phyloP scores from a whole-genome alignment of 345 rosid genomes.

The Zanthoxylum bungeanum region DNA sequence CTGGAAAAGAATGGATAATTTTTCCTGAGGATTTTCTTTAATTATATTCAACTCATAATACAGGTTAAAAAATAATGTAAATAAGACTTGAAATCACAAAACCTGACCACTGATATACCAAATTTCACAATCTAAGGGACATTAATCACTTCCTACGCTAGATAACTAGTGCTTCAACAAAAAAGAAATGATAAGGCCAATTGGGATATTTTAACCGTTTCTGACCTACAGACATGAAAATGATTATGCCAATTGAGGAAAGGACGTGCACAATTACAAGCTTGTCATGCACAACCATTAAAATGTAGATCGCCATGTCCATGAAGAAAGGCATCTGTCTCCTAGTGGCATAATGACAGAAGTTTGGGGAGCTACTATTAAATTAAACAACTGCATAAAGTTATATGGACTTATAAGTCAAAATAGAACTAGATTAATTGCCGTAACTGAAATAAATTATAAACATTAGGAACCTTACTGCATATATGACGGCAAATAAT shows the following conservation, averaged over 20 bases:
- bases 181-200: background rate
- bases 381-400: background rate
- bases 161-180: background rate
- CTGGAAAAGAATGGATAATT: conserved; percentile 31
- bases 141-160: background rate
- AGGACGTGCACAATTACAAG: too few relatives aligned
- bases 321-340: background rate
- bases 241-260: too few relatives aligned
- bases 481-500: conserved; percentile 79
- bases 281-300: too few relatives aligned
- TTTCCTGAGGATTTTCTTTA: background rate
- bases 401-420: background rate
- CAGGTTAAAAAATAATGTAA: too few relatives aligned
- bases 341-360: background rate
- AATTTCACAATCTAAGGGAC: background rate
- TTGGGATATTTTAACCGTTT: background rate
- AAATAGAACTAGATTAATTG: background rate
- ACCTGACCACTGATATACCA: background rate
- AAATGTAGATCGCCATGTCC: too few relatives aligned
- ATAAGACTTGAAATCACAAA: too few relatives aligned
- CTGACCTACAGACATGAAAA: background rate
- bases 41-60: background rate
- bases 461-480: conserved; percentile 50
- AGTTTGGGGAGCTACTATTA: background rate
- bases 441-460: conserved; percentile 5